phyloP scores from a whole-genome alignment of 1,139 yeast genomes.

The Nakaseomyces uthaithaninus region DNA sequence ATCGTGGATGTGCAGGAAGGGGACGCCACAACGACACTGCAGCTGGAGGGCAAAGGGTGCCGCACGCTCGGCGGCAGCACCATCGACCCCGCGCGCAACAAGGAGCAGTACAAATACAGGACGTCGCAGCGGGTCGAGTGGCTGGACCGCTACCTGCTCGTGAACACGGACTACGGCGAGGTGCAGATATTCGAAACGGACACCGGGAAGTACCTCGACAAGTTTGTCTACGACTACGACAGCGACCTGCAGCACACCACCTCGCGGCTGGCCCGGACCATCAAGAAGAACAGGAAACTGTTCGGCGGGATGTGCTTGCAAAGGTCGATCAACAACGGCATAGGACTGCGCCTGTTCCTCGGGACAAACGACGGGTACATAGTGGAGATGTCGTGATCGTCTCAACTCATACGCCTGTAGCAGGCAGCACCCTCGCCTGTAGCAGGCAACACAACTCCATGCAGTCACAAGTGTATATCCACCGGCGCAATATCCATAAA shows the following conservation, averaged over 20 bases:
- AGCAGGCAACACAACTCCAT: too few species aligned
- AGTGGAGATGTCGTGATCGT: conserved; percentile 1
- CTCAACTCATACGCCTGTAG: background rate
- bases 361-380: conserved; percentile 14
- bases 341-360: conserved; percentile 17
- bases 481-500: too few species aligned
- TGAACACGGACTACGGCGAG: conserved; percentile 63
- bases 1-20: background rate
- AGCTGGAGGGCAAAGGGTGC: conserved; percentile 27
- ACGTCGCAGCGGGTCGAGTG: conserved; percentile 40
- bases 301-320: conserved; percentile 7
- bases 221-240: conserved; percentile 14
- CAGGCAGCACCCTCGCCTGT: background rate
- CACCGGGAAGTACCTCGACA: conserved; percentile 46
- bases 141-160: conserved; percentile 56
- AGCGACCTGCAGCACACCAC: conserved; percentile 6
- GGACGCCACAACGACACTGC: background rate
- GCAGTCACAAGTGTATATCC: too few species aligned
- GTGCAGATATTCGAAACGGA: conserved; percentile 52
- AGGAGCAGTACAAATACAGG: conserved; percentile 20
- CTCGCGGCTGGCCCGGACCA: background rate
- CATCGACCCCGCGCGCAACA: conserved; percentile 40
- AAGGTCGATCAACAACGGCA: conserved; percentile 12
- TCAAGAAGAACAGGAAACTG: conserved; percentile 6
- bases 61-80: conserved; percentile 1